Percentiles rank a stretch among this genome's conserved stretches.
Evolutionary conservation across 176 grass and related monocot genomes (phyloP).

Genomic region (Pontederia paniculata): DNA sequence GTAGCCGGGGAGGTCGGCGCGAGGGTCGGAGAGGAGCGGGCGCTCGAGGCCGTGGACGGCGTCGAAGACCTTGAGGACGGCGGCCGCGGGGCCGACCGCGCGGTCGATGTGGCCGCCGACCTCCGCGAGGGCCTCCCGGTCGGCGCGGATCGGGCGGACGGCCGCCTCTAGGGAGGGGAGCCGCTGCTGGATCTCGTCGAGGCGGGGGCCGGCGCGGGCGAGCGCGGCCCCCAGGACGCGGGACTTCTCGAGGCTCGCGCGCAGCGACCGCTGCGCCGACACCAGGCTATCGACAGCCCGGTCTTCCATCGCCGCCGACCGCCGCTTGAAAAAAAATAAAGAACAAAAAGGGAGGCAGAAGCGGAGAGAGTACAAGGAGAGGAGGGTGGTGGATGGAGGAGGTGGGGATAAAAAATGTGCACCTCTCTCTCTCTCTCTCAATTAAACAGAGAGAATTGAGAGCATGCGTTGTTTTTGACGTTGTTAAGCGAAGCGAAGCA

Average conservation of each 20-base stretch:
- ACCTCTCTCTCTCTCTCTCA: too few relatives aligned
- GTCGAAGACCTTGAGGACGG: slow-evolving; percentile 97
- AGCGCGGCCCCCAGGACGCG: slow-evolving; percentile 29
- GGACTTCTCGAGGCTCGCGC: slow-evolving; percentile 39
- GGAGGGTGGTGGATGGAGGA: too few relatives aligned
- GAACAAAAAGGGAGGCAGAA: too few relatives aligned
- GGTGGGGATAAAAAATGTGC: too few relatives aligned
- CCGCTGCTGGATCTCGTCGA: slow-evolving; percentile 71
- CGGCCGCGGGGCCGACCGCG: slow-evolving; percentile 66
- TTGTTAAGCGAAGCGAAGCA: too few relatives aligned
- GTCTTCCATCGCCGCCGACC: slow-evolving; percentile 16
- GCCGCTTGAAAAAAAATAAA: too few relatives aligned
- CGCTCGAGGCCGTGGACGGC: slow-evolving; percentile 81
- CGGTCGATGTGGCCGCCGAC: slow-evolving; percentile 74
- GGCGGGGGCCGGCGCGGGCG: slow-evolving; percentile 31
- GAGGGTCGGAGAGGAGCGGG: slow-evolving; percentile 39
- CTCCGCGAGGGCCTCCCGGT: slow-evolving; percentile 29
- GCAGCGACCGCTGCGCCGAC: slow-evolving; percentile 34
- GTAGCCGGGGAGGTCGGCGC: slow-evolving; percentile 39
- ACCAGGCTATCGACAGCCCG: slow-evolving; percentile 25
- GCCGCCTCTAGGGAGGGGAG: slow-evolving; percentile 67
- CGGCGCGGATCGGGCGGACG: slow-evolving; percentile 65
- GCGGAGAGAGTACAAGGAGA: too few relatives aligned
- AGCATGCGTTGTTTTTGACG: too few relatives aligned
- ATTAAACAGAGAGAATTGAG: too few relatives aligned